These are phyloP conservation scores for Paraphaeosphaeria minitans DNA, from an alignment of 2,329 filamentous ascomycete species.

Conservation along the genomic window DNA sequence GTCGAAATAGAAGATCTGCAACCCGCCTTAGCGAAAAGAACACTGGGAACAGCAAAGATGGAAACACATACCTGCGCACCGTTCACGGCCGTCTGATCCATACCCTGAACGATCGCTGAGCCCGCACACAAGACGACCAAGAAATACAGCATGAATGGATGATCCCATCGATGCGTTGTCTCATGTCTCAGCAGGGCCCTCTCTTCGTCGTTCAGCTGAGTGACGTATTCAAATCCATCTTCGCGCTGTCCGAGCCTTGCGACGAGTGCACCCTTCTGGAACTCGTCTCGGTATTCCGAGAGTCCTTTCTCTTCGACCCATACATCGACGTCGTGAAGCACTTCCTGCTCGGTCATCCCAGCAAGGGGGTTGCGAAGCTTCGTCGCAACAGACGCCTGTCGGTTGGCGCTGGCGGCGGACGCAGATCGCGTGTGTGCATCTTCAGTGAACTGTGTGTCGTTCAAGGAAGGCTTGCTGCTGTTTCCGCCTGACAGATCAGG, in stretches of 20 bases:
- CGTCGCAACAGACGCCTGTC: slow-evolving; percentile 31
- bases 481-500: slow-evolving; percentile 23
- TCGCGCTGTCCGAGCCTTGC: slow-evolving; percentile 54
- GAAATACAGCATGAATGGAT: slow-evolving; percentile 68
- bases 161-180: slow-evolving; percentile 69
- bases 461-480: slow-evolving; percentile 32
- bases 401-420: slow-evolving; percentile 11
- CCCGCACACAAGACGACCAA: slow-evolving; percentile 70
- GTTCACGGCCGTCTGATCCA: slow-evolving; percentile 44
- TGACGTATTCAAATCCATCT: slow-evolving; percentile 54
- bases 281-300: slow-evolving; percentile 54
- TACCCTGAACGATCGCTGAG: slow-evolving; percentile 70
- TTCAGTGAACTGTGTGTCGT: slow-evolving; percentile 27
- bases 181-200: slow-evolving; percentile 63
- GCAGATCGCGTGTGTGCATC: slow-evolving; percentile 16
- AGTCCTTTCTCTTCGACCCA: slow-evolving; percentile 60
- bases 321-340: slow-evolving; percentile 60
- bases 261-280: slow-evolving; percentile 59
- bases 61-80: slow-evolving; percentile 32
- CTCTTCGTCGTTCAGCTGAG: slow-evolving; percentile 60
- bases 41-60: not conserved
- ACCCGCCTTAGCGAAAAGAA: not conserved
- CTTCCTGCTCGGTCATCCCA: slow-evolving; percentile 57
- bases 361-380: slow-evolving; percentile 60
- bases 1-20: slow-evolving; percentile 35